These are phyloP conservation scores for Macrotyloma uniflorum DNA, from an alignment of 306 rosid species.

Conservation along the genomic window DNA sequence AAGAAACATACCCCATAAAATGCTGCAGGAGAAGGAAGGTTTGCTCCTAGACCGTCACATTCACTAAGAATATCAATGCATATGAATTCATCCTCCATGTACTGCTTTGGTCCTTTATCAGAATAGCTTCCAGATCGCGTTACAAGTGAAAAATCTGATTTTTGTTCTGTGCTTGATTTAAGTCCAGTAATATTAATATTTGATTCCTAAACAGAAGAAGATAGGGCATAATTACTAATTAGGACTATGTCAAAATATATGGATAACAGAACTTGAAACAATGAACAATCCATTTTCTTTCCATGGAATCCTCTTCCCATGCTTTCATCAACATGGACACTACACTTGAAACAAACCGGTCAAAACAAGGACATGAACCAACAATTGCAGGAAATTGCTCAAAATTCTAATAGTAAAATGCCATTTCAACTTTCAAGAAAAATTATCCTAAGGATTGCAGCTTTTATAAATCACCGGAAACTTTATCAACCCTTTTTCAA, in stretches of 20 bases:
- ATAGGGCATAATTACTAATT: slow-evolving; percentile 17
- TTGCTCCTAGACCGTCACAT: slow-evolving; percentile 16
- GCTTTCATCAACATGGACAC: slow-evolving; percentile 2
- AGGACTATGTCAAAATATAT: background rate
- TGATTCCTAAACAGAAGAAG: slow-evolving; percentile 46
- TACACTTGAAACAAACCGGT: background rate
- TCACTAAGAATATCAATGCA: slow-evolving; percentile 53
- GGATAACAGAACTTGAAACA: background rate
- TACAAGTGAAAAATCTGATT: slow-evolving; percentile 41
- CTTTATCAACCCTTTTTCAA: background rate
- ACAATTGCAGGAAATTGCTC: background rate
- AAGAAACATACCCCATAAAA: slow-evolving; percentile 68
- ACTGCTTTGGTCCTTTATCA: slow-evolving; percentile 70
- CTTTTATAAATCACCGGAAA: background rate
- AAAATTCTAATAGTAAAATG: background rate
- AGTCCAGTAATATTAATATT: slow-evolving; percentile 40
- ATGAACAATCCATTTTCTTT: slow-evolving; percentile 7
- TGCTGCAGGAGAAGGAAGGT: slow-evolving; percentile 59
- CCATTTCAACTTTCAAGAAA: background rate
- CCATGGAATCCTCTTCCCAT: background rate
- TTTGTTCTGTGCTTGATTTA: slow-evolving; percentile 49
- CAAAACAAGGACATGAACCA: slow-evolving; percentile 17
- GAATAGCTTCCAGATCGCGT: slow-evolving; percentile 64
- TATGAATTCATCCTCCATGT: slow-evolving; percentile 70
- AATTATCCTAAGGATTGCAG: background rate